Base-by-base conservation (phyloP, 2,329 filamentous ascomycete species). In the Ceratocystiopsis sp. region DNA sequence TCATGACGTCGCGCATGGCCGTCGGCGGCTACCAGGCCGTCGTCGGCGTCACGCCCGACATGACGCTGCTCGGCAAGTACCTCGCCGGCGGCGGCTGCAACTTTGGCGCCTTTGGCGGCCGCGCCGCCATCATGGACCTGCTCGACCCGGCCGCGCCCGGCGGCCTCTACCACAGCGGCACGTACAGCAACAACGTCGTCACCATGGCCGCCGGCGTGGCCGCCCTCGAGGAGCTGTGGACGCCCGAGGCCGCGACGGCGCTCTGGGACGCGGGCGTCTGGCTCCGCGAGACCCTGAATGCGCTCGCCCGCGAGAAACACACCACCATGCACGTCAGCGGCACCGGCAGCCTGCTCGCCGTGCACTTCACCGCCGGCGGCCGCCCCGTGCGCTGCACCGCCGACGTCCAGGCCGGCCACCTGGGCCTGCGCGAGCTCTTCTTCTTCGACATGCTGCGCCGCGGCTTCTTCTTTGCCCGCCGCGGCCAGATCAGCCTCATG, bases 101-200 rank as follows among this genome's bases (percentile, higher is more conserved):
- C 0, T 75, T 78, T 50, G 73, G 72, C 3, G 70, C 68, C 0
- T 77, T 78, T 50, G 73, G 73, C 3, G 73, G 73, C 0, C 55
- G 61, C 51, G 43, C 40, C 8, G 48, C 94, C 56, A 59, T 94
- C 43, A 94, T 95, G 78, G 35, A 46, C 11, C 75, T 84, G 50
- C 78, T 82, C 47, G 75, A 78, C 37, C 62, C 80, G 42, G 66
- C 70, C 43, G 62, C 80, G 52, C 57, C 78, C 34, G 65, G 69
- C 5, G 75, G 83, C 0, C 56, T 74, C 4, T 55, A 59, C 3
- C 73, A 78, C 49, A 68, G 71, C 0, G 74, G 74, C 0, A 78
- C 74, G 0, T 78, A 75, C 57, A 77, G 78, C 51, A 78, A 78
- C 50, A 77, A 78, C 49, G 50, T 65, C 2, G 57, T 79, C 8